Evolutionary conservation across 2,329 filamentous ascomycete genomes (phyloP), one percentile per base, ranked within the genome.

Genomic region (Periconia sp.): DNA sequence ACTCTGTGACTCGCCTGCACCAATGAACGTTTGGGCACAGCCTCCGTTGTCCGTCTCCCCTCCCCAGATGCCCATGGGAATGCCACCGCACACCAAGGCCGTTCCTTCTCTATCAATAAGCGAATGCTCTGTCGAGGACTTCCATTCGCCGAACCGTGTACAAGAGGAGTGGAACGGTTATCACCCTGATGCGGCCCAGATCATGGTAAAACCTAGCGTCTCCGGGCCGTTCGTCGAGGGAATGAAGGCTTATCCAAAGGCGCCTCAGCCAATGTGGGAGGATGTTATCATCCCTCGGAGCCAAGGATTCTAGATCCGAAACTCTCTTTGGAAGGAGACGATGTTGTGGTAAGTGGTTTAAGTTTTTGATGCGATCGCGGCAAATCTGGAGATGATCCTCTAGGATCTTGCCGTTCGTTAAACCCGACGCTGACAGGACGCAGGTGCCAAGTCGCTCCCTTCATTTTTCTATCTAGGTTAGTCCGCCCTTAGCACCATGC

Each of bases 161-260:
- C 75, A 75, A 36, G 72, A 77, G 12, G 71, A 72, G 9, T 80
- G 77, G 77, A 66, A 68, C 9, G 71, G 67, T 21, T 78, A 77
- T 55, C 69, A 72, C 33, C 76, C 74, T 54, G 71, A 69, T 24
- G 69, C 72, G 12, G 68, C 66, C 24, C 61, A 73, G 18, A 63
- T 74, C 38, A 52, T 61, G 45, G 34, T 34, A 15, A 59, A 54
- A 22, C 40, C 61, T 8, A 51, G 46, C 11, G 59, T 52, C 15
- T 52, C 52, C 6, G 49, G 50, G 15, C 44, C 51, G 8, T 66
- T 60, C 40, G 65, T 79, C 23, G 74, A 78, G 40, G 74, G 79
- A 41, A 67, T 70, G 35, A 55, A 57, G 21, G 35, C 40, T 5
- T 42, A 57, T 19, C 46, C 50, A 7, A 52, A 50, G 22, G 48